A percentile compares a stretch with the other conserved stretches of the same genome.
Evolutionary conservation across 2,329 filamentous ascomycete genomes (phyloP).

Genomic region (Pseudonectria buxi): DNA sequence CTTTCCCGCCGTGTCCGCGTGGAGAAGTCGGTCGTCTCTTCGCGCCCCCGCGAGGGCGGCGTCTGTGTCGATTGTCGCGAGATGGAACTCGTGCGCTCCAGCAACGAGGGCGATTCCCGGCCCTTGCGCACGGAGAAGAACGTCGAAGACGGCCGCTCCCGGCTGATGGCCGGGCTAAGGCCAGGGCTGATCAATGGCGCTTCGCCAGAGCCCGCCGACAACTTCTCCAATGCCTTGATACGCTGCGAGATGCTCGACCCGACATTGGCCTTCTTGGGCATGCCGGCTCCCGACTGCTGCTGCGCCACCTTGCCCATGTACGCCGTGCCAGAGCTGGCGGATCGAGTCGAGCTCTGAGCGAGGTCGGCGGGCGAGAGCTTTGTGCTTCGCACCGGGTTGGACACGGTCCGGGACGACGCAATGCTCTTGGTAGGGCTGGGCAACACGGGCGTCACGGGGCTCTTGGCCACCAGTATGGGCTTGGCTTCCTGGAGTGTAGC

Average conservation of each 20-base stretch:
- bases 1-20: conserved; percentile 35
- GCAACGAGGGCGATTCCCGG: conserved; percentile 39
- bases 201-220: conserved; percentile 41
- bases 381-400: conserved; percentile 38
- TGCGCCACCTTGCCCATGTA: conserved; percentile 49
- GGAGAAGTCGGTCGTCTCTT: conserved; percentile 40
- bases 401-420: conserved; percentile 39
- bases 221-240: conserved; percentile 86
- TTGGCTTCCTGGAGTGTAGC: conserved; percentile 80
- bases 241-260: conserved; percentile 89
- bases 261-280: conserved; percentile 65
- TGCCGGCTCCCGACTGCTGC: conserved; percentile 41
- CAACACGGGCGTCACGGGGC: conserved; percentile 66
- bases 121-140: conserved; percentile 53
- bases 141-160: conserved; percentile 43
- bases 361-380: conserved; percentile 40
- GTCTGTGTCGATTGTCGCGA: conserved; percentile 22
- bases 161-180: conserved; percentile 10
- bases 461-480: conserved; percentile 70
- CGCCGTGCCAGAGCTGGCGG: conserved; percentile 50
- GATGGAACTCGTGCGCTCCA: conserved; percentile 37
- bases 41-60: conserved; percentile 30
- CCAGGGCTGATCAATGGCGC: not conserved
- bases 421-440: conserved; percentile 26
- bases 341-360: conserved; percentile 41